Base-by-base conservation (phyloP, 2,329 filamentous ascomycete species). In the Ophiosphaerella korrae region DNA sequence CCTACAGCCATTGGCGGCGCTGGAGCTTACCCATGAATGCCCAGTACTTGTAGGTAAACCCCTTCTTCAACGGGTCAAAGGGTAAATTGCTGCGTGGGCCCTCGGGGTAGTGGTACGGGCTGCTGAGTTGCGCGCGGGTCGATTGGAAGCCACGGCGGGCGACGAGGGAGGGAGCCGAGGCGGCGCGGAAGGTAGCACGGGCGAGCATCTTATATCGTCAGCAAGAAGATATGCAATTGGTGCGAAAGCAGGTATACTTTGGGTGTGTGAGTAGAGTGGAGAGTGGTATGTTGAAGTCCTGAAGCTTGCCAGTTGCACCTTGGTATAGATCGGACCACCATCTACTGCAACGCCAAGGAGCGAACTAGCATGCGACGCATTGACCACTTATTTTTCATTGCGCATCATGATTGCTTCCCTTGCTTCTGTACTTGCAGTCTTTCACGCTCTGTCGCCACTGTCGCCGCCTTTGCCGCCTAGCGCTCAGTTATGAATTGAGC, bases 101-200 rank as follows among this genome's bases (percentile, higher is more conserved):
- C 82, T 97, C 93, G 68, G 93, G 88, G 83, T 99, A 99, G 84
- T 99, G 94, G 88, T 96, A 97, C 60, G 92, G 92, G 75, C 90
- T 95, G 69, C 83, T 85, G 75, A 96, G 80, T 77, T 90, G 91
- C 75, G 88, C 79, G 73, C 90, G 90, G 75, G 93, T 95, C 72
- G 90, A 86, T 78, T 92, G 88, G 88, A 99, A 97, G 80, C 88
- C 91, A 78, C 94, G 92, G 82, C 92, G 91, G 84, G 88, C 84
- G 80, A 92, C 82, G 74, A 87, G 77, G 62, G 83, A 80, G 73
- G 86, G 66, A 59, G 64, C 85, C 74, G 87, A 72, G 63, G 75
- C 77, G 75, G 83, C 78, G 76, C 88, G 88, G 79, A 84, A 75
- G 66, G 81, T 80, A 65, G 82, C 74, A 74, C 81, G 81, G 66